Evolutionary conservation across 1,139 yeast genomes (phyloP), one percentile per base, ranked within the genome.

Genomic region (Suhomyces choctaworum): DNA sequence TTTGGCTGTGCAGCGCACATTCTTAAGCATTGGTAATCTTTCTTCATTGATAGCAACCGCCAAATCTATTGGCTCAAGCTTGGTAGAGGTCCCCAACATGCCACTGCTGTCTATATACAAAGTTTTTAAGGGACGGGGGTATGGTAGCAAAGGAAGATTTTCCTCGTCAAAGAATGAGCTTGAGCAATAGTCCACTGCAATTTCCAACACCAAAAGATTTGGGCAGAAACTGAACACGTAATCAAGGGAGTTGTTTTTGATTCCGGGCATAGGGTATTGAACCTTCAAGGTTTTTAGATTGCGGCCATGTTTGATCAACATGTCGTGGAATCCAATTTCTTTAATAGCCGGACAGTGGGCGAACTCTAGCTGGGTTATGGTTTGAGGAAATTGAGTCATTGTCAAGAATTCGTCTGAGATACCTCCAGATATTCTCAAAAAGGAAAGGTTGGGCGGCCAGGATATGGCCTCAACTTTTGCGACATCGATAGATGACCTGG

Each of bases 201-300:
- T 68, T 46, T 80, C 82, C 22, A 89, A 60, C 9, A 75, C 70
- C 3, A 59, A 48, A 36, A 92, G 63, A 39, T 81, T 76, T 4
- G 96, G 95, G 56, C 97, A 90, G 52, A 78, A 78, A 17, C 73
- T 61, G 47, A 90, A 82, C 1, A 86, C 74, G 30, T 73, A 67
- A 57, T 92, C 97, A 46, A 89, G 65, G 0, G 96, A 80, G 43
- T 78, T 75, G 7, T 75, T 79, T 26, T 74, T 70, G 23, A 92
- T 63, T 3, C 82, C 79, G 0, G 96, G 97, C 90, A 92, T 80
- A 2, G 97, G 97, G 52, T 86, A 92, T 41, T 80, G 80, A 9
- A 89, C 80, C 35, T 80, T 74, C 20, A 92, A 62, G 12, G 76
- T 70, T 22, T 66, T 74, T 36, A 92, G 62, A 41, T 80, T 76